A percentile compares a stretch with the other conserved stretches of the same genome.
Conservation (phyloP, 345 rosid species). For the Eucalyptus virginea region DNA sequence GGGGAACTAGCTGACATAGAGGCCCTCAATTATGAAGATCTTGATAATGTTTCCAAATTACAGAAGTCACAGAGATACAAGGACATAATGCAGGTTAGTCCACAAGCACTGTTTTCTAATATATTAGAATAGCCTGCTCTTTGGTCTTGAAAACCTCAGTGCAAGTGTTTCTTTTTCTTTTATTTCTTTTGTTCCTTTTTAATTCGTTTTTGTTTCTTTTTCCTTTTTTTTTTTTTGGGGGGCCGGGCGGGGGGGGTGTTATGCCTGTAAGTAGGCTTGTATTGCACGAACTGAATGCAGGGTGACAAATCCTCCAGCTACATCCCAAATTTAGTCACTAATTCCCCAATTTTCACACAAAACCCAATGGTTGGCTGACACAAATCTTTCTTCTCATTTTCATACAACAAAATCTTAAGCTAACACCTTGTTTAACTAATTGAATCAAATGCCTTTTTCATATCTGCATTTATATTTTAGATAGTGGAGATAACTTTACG, state of each 20-base stretch:
- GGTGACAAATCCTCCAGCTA: neutral
- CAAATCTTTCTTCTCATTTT: neutral
- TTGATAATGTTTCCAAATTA: constrained; percentile 70
- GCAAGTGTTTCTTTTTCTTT: neutral
- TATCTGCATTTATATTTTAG: neutral
- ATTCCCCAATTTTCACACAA: neutral
- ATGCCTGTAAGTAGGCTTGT: neutral
- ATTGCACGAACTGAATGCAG: neutral
- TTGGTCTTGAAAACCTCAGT: neutral
- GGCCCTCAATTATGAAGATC: constrained; percentile 72
- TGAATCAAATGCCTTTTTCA: neutral
- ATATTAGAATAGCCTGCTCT: neutral
- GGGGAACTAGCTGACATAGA: constrained; percentile 74
- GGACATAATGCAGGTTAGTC: constrained; percentile 71
- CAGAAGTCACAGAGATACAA: constrained; percentile 72
- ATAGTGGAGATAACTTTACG: neutral
- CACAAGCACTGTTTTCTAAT: neutral
- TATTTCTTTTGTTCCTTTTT: neutral
- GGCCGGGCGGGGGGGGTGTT: neutral
- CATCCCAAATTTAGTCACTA: neutral
- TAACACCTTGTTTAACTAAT: neutral
- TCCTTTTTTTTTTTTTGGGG: too few relatives aligned
- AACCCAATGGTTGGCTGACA: neutral
- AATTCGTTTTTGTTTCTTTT: neutral
- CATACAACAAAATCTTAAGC: neutral